Conservation (phyloP, 352 stramenopile genomes). For the Pythium graminicola region DNA sequence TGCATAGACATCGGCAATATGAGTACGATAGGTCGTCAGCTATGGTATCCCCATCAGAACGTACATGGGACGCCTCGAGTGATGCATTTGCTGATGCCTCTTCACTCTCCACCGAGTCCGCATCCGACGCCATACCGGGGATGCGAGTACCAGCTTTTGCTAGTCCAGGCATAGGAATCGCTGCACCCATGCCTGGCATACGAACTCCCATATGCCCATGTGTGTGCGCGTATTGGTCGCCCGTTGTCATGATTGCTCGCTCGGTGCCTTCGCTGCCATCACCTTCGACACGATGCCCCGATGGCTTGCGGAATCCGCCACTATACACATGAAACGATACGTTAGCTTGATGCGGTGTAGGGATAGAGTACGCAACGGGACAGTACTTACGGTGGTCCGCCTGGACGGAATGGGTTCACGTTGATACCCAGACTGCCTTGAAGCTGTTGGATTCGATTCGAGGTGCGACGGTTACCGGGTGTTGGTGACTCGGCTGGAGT, state of each 20-base stretch:
- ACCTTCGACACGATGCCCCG: conserved; percentile 7
- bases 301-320: conserved; percentile 37
- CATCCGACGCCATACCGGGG: conserved; percentile 45
- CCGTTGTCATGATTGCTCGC: conserved; percentile 75
- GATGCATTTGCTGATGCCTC: conserved; percentile 23
- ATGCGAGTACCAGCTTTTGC: conserved; percentile 60
- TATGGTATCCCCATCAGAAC: conserved; percentile 2
- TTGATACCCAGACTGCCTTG: conserved; percentile 81
- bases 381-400: conserved; percentile 25
- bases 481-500: conserved; percentile 17
- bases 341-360: neutral
- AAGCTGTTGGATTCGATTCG: conserved; percentile 55
- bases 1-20: conserved; percentile 14
- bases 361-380: neutral
- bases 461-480: conserved; percentile 32
- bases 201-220: conserved; percentile 63
- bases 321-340: conserved; percentile 1
- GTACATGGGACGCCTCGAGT: conserved; percentile 61
- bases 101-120: conserved; percentile 15
- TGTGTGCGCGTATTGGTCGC: conserved; percentile 69
- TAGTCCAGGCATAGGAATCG: conserved; percentile 78
- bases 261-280: conserved; percentile 21
- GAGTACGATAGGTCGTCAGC: neutral
- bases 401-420: conserved; percentile 70
- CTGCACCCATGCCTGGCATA: conserved; percentile 76